Base-by-base conservation (phyloP, 108 stramenopile genomes). In the Conticribra guillardii region DNA sequence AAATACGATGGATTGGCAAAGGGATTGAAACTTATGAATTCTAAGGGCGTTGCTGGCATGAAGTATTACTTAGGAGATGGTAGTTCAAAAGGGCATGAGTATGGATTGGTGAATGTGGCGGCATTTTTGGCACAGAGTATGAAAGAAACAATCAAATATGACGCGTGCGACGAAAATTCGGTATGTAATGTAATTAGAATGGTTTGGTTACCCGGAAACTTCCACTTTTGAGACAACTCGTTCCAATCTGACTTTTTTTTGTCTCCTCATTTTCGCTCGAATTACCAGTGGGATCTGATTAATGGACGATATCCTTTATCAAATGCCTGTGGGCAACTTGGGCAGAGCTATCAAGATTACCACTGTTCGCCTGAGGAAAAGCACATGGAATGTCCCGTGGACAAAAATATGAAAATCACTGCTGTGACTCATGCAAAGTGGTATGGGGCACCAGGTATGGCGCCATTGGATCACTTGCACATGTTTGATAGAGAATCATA, bases 91-190 rank as follows among this genome's bases (percentile, higher is more conserved):
- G 80, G 75, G 1, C 47, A 66, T 34, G n/a, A 29, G 22, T 67
- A 73, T 49, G 81, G 81, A 31, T 57, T 85, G 11, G 77, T 74
- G 3, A 83, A 80, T 54, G 54, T 83, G 50, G 82, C 82, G 11
- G 79, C 74, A 45, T 83, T 83, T 29, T 37, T 83, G n/a, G 79
- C 79, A 5, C 82, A 85, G 49, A 67, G 74, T 23, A 80, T 85
- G 84, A 73, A 85, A 30, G 82, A 83, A 34, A 82, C 82, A 14
- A 85, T 85, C 30, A 54, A 64, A 47, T 79, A 79, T 51, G 77
- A 79, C 55, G 77, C 70, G 19, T 79, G 77, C 52, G 64, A 66
- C 26, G 77, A 79, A 19, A 45, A 60, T 45, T 60, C 44, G 33
- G n/a, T n/a, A n/a, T n/a, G n/a, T n/a, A n/a, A n/a, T n/a, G n/a